Evolutionary conservation across 257 asterid species (phyloP).

Genomic region (Nicotiana sylvestris): DNA sequence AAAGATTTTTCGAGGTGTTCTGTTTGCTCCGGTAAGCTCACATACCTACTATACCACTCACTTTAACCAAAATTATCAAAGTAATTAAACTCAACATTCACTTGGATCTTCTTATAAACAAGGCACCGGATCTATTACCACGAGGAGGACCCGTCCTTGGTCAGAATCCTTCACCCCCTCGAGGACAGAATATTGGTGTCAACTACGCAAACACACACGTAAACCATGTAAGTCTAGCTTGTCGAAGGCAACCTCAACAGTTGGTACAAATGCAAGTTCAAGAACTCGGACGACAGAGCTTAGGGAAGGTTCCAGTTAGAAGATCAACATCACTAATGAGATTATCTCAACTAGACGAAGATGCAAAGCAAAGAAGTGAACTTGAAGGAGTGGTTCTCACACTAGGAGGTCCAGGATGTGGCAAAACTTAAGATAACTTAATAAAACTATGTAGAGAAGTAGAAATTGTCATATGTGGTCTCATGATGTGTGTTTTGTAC

Average conservation of each 20-base stretch:
- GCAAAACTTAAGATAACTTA: constrained; percentile 3
- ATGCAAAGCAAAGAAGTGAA: constrained; percentile 42
- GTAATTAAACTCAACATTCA: neutral
- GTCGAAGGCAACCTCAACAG: constrained; percentile 35
- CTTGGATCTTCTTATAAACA: constrained; percentile 3
- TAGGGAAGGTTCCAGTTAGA: constrained; percentile 32
- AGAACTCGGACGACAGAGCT: constrained; percentile 17
- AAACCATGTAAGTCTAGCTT: constrained; percentile 22
- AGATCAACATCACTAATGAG: constrained; percentile 28
- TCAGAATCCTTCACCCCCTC: constrained; percentile 22
- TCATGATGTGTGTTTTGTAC: neutral
- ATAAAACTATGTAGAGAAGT: neutral
- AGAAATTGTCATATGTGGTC: neutral
- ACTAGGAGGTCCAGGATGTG: constrained; percentile 74
- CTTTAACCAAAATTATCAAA: neutral
- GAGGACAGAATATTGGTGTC: constrained; percentile 13
- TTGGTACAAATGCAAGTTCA: constrained; percentile 26
- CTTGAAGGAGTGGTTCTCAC: constrained; percentile 77
- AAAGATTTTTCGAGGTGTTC: constrained; percentile 69
- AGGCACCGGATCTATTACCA: constrained; percentile 56
- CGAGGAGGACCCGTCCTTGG: constrained; percentile 45
- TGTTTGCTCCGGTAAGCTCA: constrained; percentile 71
- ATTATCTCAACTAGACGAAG: constrained; percentile 21
- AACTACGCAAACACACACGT: constrained; percentile 7
- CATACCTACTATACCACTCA: neutral